Evolutionary conservation across 2,329 filamentous ascomycete species (phyloP).

Genomic region (Paraphoma chrysanthemicola): DNA sequence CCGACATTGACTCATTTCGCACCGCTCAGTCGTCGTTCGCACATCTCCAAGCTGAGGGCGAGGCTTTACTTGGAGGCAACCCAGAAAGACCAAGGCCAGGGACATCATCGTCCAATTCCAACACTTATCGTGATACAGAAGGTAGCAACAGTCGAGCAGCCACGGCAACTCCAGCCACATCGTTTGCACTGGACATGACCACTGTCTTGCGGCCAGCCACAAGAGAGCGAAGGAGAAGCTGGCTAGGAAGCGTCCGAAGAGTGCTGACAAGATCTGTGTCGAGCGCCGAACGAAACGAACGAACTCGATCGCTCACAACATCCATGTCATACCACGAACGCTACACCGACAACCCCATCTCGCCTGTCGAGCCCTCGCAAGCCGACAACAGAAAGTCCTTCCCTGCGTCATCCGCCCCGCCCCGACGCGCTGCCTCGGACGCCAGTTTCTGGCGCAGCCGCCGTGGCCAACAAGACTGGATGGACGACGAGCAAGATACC

Average conservation of each 20-base stretch:
- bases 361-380: conserved; percentile 7
- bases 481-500: conserved; percentile 42
- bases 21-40: conserved; percentile 59
- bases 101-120: conserved; percentile 37
- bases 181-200: conserved; percentile 25
- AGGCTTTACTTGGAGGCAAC: conserved; percentile 58
- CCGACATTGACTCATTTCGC: conserved; percentile 58
- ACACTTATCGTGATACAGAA: conserved; percentile 31
- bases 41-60: conserved; percentile 59
- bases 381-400: conserved; percentile 25
- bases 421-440: conserved; percentile 54
- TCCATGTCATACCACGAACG: conserved; percentile 32
- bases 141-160: conserved; percentile 28
- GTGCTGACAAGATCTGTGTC: conserved; percentile 42
- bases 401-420: conserved; percentile 29
- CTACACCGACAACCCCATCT: conserved; percentile 37
- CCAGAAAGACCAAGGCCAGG: conserved; percentile 40
- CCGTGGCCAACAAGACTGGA: conserved; percentile 52
- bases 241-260: conserved; percentile 47
- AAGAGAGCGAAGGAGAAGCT: conserved; percentile 42
- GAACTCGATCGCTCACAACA: conserved; percentile 35
- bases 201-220: conserved; percentile 13
- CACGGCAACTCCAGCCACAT: conserved; percentile 37
- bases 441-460: conserved; percentile 52
- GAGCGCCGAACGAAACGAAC: conserved; percentile 36